Base-by-base conservation (phyloP, 352 stramenopile genomes). In the Nothophytophthora sp. region DNA sequence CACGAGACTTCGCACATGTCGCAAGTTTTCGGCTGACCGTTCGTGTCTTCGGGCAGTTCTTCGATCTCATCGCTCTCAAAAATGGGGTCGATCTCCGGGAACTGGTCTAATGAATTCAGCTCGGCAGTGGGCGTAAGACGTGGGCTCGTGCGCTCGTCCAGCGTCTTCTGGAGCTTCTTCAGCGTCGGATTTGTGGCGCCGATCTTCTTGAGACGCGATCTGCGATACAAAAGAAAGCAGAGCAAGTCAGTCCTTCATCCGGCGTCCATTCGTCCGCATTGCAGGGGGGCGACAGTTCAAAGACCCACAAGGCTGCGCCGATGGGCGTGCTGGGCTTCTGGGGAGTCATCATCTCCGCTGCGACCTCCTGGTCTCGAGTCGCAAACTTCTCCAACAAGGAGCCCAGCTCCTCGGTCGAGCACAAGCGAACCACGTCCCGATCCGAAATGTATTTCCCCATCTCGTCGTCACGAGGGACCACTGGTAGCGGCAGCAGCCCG, bases 1-100 rank as follows among this genome's bases (percentile, higher is more conserved):
- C 82, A 93, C 8, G 82, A 93, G 2, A 93, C 82, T 29, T 91
- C 82, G 23, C 82, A 93, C 62, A 91, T 80, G 43, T 93, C 82
- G 50, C 82, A 93, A 35, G 77, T 79, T 47, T 23, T 62, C 4
- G 52, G 61, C 10, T 25, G 28, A 10, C 47, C 50, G 27, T 24
- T 27, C n/a, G 13, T 48, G 22, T 51, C 50, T 41, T 35, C 50
- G 3, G 58, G 60, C 4, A 89, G 65, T n/a, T 88, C 76, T 40
- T 80, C 64, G 0, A 85, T 61, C 12, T 82, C 70, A 1, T 62
- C 73, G 32, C 62, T 80, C 38, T 91, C 76, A 68, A 93, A 91
- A 15, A 91, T 77, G 1, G 80, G 78, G 48, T 91, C 78, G 3
- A 82, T 48, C 38, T 89, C 82, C 18, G 73, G 70, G 24, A 81